These are phyloP conservation scores for Uronychia setigera DNA, from an alignment of 73 alveolate species.

Conservation along the genomic window DNA sequence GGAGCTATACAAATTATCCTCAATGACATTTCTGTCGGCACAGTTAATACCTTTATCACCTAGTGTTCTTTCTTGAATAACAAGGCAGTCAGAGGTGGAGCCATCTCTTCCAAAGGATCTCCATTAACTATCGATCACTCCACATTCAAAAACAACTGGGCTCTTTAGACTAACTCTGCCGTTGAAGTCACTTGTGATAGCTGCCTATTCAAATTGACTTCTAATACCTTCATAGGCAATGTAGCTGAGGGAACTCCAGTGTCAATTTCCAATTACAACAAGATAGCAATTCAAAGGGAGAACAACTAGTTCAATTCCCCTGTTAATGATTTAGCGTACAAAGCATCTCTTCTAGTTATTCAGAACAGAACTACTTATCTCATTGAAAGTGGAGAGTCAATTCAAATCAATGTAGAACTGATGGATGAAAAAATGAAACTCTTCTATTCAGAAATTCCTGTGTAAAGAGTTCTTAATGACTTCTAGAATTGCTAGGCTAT, in stretches of 20 bases:
- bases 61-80: background rate
- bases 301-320: background rate
- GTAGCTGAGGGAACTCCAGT: no score
- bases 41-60: background rate
- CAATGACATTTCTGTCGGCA: background rate
- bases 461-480: no score
- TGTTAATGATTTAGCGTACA: background rate
- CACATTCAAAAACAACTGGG: background rate
- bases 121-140: background rate
- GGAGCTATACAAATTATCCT: background rate
- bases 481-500: no score
- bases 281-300: background rate
- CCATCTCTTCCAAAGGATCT: background rate
- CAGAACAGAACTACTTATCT: no score
- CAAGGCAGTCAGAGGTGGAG: background rate
- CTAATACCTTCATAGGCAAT: no score
- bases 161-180: background rate
- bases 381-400: background rate
- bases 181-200: background rate
- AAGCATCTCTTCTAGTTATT: no score
- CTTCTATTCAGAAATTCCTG: background rate
- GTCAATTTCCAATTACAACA: no score
- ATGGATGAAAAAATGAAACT: background rate
- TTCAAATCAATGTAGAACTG: background rate
- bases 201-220: no score